Conservation (phyloP, 2,329 filamentous ascomycete genomes). For the Ustulina deusta region DNA sequence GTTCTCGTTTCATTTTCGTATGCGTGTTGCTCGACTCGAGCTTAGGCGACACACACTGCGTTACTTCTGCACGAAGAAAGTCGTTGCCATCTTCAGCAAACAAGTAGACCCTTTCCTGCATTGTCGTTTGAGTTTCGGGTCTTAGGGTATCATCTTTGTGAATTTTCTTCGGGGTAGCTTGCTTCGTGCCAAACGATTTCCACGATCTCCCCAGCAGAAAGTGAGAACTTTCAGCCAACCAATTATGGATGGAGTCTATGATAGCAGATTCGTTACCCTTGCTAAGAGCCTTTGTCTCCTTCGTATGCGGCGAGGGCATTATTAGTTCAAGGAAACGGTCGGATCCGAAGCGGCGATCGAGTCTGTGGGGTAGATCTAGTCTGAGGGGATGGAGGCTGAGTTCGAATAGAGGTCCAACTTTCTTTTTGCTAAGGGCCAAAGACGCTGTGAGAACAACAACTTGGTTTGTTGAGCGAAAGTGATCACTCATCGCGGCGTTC, state of each 20-base stretch:
- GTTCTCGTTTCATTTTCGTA: constrained; percentile 51
- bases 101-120: constrained; percentile 61
- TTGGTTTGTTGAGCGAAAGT: constrained; percentile 53
- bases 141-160: constrained; percentile 51
- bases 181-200: constrained; percentile 60
- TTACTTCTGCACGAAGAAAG: constrained; percentile 52
- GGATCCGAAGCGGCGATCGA: constrained; percentile 66
- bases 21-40: constrained; percentile 43
- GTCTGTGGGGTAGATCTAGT: constrained; percentile 63
- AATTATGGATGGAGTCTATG: constrained; percentile 50
- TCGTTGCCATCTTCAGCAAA: constrained; percentile 66
- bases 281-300: constrained; percentile 50
- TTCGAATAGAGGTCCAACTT: constrained; percentile 57
- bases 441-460: constrained; percentile 59
- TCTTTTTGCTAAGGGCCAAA: constrained; percentile 54
- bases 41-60: constrained; percentile 46
- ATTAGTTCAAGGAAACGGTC: constrained; percentile 70
- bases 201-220: constrained; percentile 61
- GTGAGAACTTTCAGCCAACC: constrained; percentile 57
- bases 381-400: constrained; percentile 62
- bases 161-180: constrained; percentile 54
- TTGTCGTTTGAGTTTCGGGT: constrained; percentile 49
- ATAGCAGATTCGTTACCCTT: constrained; percentile 41
- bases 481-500: constrained; percentile 55
- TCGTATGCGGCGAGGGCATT: constrained; percentile 57